Evolutionary conservation across 1,139 yeast species (phyloP), one percentile per base, ranked within the genome.

Genomic region (Dujonia santamariae): DNA sequence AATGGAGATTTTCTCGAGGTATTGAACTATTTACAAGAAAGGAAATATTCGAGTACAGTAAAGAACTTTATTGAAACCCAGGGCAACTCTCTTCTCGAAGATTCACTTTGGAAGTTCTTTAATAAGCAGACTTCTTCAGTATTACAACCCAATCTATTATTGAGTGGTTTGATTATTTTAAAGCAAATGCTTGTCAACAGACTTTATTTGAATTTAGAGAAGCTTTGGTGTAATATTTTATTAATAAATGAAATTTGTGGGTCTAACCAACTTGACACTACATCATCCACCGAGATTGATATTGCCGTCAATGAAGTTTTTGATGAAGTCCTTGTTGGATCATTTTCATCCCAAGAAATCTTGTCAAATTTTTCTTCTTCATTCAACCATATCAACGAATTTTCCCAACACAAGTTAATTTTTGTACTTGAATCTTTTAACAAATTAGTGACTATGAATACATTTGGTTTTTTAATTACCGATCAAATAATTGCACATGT

Each of bases 111-210:
- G 63, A 35, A 34, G 1, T 63, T 48, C 31, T 61, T 63, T 28
- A 40, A 41, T 1, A 16, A 31, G 4, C n/a, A n/a, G n/a, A n/a
- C n/a, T n/a, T n/a, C n/a, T n/a, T n/a, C n/a, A n/a, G n/a, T n/a
- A n/a, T n/a, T n/a, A n/a, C n/a, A n/a, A n/a, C n/a, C n/a, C n/a
- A n/a, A n/a, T n/a, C n/a, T 40, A 8, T 35, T 51, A 7, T 41
- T 61, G 6, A 56, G 54, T 35, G 71, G 63, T 1, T 50, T 67
- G 31, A 51, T 67, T 16, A 31, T 67, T 3, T 28, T 64, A 28
- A 66, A 67, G 39, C 72, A 66, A 38, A 34, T 63, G 27, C 51
- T 66, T 16, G 57, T 66, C 19, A 57, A 53, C 37, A 41, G 56
- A 14, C 38, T 39, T 21, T 32, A 41, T 3, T 30, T 65, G 11